Percentiles rank a stretch among this genome's conserved stretches.
These are phyloP conservation scores for Deakozyma indianensis DNA, from an alignment of 805 yeast species.

Conservation along the genomic window DNA sequence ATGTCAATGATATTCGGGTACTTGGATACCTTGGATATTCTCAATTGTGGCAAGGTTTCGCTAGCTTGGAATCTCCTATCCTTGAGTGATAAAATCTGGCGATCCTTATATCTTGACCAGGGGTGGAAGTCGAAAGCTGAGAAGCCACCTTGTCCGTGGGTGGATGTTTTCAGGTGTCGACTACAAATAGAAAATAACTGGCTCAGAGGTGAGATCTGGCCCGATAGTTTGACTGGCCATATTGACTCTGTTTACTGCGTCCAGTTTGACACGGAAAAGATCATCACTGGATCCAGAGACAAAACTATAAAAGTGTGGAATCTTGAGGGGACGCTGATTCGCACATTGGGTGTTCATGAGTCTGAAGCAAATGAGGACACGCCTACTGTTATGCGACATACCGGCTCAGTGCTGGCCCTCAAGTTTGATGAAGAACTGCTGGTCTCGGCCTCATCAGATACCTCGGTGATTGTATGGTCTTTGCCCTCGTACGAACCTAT, in stretches of 20 bases:
- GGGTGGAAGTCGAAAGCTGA: not conserved
- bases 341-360: not conserved
- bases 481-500: slow-evolving; percentile 79
- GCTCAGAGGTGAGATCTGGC: not conserved
- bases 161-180: not conserved
- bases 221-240: not conserved
- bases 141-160: not conserved
- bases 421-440: slow-evolving; percentile 6
- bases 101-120: not conserved
- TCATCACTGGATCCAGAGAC: not conserved
- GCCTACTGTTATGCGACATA: slow-evolving; percentile 5
- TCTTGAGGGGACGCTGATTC: not conserved
- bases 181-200: not conserved
- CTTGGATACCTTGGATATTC: not conserved
- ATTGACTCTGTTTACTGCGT: not conserved
- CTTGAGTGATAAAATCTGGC: not conserved
- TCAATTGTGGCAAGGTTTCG: not conserved
- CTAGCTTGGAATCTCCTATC: not conserved
- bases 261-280: not conserved
- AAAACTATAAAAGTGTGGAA: not conserved
- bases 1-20: not conserved
- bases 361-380: not conserved
- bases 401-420: slow-evolving; percentile 7
- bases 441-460: slow-evolving; percentile 7
- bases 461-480: slow-evolving; percentile 58